phyloP scores from a whole-genome alignment of 2,329 filamentous ascomycete genomes.

The Biscogniauxia marginata region DNA sequence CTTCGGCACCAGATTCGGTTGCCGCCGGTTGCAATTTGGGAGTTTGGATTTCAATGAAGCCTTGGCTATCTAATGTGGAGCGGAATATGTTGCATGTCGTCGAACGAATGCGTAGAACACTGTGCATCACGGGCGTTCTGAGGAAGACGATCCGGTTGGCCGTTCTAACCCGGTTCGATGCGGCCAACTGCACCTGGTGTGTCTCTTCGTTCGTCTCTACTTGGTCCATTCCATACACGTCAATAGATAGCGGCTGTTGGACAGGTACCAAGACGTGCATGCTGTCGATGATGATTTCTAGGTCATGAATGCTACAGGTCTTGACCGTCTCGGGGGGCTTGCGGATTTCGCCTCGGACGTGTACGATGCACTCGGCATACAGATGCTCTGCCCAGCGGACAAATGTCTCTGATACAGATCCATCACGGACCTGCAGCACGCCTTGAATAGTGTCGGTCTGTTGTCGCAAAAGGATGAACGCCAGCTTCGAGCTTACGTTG shows the following conservation, averaged over 20 bases:
- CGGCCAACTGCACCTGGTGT: conserved; percentile 55
- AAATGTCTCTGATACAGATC: conserved; percentile 68
- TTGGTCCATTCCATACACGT: conserved; percentile 48
- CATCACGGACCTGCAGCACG: conserved; percentile 59
- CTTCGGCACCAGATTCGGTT: conserved; percentile 86
- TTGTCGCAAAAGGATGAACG: conserved; percentile 84
- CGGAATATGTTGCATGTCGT: conserved; percentile 80
- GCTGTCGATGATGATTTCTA: conserved; percentile 69
- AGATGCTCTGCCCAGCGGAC: conserved; percentile 86
- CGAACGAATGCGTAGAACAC: conserved; percentile 84
- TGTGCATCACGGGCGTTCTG: conserved; percentile 81
- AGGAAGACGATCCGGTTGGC: conserved; percentile 80
- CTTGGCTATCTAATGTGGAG: conserved; percentile 66
- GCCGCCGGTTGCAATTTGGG: conserved; percentile 88
- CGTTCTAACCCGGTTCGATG: conserved; percentile 66
- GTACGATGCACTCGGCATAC: conserved; percentile 73
- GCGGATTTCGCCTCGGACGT: conserved; percentile 72
- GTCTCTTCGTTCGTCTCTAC: conserved; percentile 36
- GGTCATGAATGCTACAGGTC: conserved; percentile 70
- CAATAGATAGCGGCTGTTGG: conserved; percentile 46
- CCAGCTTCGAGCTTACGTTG: conserved; percentile 76
- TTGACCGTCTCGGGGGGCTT: conserved; percentile 71
- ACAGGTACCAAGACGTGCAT: conserved; percentile 53
- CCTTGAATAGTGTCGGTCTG: conserved; percentile 82
- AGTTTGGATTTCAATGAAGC: conserved; percentile 91